Evolutionary conservation across 768 basidiomycete genomes (phyloP).

Genomic region (Russula lepida): DNA sequence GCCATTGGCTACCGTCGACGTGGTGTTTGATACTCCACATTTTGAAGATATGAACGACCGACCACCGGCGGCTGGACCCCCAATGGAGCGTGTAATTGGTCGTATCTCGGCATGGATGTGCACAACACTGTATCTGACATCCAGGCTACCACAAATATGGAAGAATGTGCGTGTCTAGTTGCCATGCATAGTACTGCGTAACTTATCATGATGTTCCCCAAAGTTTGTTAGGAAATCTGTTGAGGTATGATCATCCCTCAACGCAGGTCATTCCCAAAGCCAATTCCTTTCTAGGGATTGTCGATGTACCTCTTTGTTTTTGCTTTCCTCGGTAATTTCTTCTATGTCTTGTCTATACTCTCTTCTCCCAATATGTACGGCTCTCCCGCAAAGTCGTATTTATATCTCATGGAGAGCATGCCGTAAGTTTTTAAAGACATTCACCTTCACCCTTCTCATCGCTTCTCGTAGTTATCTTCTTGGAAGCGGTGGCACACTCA

Average conservation of each 20-base stretch:
- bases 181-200: not conserved
- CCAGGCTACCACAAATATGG: conserved; percentile 96
- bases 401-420: conserved; percentile 71
- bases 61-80: conserved; percentile 23
- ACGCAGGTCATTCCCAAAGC: not conserved
- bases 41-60: not conserved
- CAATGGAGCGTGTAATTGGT: conserved; percentile 63
- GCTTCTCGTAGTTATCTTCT: conserved; percentile 63
- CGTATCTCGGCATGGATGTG: conserved; percentile 93
- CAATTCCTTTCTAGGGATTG: conserved; percentile 50
- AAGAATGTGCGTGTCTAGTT: conserved; percentile 69
- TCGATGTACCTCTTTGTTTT: conserved; percentile 90
- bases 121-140: conserved; percentile 87
- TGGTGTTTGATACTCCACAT: conserved; percentile 10
- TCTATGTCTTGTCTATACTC: conserved; percentile 89
- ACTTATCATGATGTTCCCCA: not conserved
- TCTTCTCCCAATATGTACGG: conserved; percentile 55
- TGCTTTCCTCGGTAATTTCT: conserved; percentile 88
- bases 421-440: conserved; percentile 48
- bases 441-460: not conserved
- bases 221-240: conserved; percentile 88
- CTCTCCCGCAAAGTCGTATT: conserved; percentile 50
- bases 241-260: conserved; percentile 40
- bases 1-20: not conserved
- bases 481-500: conserved; percentile 85